Conservation (phyloP, 2,329 filamentous ascomycete species). For the Pseudogymnoascus sp. region DNA sequence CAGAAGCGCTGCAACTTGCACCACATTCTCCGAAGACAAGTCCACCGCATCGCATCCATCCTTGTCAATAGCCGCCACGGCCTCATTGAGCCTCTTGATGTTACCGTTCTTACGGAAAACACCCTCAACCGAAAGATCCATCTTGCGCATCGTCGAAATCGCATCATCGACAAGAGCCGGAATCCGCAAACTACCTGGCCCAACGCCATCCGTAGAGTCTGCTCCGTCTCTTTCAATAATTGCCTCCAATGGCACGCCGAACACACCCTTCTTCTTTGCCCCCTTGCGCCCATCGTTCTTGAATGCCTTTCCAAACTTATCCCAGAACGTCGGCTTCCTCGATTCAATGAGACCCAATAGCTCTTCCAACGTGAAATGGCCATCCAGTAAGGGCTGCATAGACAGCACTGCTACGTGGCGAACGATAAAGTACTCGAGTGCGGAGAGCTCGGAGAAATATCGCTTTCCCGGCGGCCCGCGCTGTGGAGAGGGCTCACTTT, state of each 20-base stretch:
- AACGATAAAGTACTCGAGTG: slow-evolving; percentile 94
- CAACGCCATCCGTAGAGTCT: slow-evolving; percentile 95
- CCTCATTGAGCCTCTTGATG: slow-evolving; percentile 83
- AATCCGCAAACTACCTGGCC: slow-evolving; percentile 80
- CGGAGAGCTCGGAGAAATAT: slow-evolving; percentile 94
- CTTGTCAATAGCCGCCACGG: slow-evolving; percentile 77
- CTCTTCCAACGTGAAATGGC: slow-evolving; percentile 89
- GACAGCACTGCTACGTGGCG: slow-evolving; percentile 89
- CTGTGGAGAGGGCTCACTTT: slow-evolving; percentile 39
- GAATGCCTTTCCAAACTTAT: slow-evolving; percentile 94
- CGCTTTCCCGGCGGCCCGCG: slow-evolving; percentile 47
- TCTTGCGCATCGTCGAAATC: slow-evolving; percentile 89
- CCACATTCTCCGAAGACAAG: slow-evolving; percentile 79
- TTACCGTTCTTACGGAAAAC: slow-evolving; percentile 99
- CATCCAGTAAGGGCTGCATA: slow-evolving; percentile 86
- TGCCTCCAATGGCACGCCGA: slow-evolving; percentile 79
- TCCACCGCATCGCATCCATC: slow-evolving; percentile 80
- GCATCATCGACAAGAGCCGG: slow-evolving; percentile 94
- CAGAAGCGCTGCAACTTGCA: slow-evolving; percentile 85
- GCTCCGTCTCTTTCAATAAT: slow-evolving; percentile 90
- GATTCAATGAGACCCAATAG: slow-evolving; percentile 88
- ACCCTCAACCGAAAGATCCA: slow-evolving; percentile 97
- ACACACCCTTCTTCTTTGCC: slow-evolving; percentile 87
- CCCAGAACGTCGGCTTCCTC: slow-evolving; percentile 92
- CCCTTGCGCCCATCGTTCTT: slow-evolving; percentile 73